Evolutionary conservation across 305 asterid genomes (phyloP).

Genomic region (Rubia tinctorum): DNA sequence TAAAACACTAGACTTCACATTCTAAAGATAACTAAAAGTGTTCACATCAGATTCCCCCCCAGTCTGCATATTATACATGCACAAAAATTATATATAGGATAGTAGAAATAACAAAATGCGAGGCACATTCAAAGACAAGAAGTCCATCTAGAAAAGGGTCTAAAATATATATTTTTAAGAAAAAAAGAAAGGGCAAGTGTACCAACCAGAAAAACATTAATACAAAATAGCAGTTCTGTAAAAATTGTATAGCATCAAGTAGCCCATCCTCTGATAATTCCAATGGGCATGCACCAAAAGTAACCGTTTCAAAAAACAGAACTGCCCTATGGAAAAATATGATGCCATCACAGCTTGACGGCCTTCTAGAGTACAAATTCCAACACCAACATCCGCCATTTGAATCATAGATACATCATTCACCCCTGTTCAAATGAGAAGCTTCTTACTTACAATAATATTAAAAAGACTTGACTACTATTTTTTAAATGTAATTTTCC

Average conservation of each 20-base stretch:
- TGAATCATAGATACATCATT: slow-evolving; percentile 99
- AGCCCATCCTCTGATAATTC: slow-evolving; percentile 95
- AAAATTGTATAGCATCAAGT: slow-evolving; percentile 83
- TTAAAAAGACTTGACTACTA: no score
- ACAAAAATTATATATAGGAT: neutral
- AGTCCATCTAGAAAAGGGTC: neutral
- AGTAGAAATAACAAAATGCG: neutral
- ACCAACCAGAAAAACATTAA: slow-evolving; percentile 92
- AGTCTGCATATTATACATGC: neutral
- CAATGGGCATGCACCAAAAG: slow-evolving; percentile 99
- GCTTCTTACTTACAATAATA: slow-evolving; percentile 15
- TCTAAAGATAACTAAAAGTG: neutral
- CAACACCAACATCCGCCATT: slow-evolving; percentile 99
- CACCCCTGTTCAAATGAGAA: slow-evolving; percentile 56
- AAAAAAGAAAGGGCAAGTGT: slow-evolving; percentile 12
- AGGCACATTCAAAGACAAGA: neutral
- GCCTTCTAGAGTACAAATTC: slow-evolving; percentile 98
- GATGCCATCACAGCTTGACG: slow-evolving; percentile 99
- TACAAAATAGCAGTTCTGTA: slow-evolving; percentile 93
- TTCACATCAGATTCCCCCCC: neutral
- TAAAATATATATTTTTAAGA: neutral
- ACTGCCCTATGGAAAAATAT: slow-evolving; percentile 96
- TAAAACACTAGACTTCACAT: neutral
- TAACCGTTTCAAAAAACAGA: slow-evolving; percentile 72
- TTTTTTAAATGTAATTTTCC: neutral